Conservation (phyloP, 768 basidiomycete genomes). For the Imleria badia region DNA sequence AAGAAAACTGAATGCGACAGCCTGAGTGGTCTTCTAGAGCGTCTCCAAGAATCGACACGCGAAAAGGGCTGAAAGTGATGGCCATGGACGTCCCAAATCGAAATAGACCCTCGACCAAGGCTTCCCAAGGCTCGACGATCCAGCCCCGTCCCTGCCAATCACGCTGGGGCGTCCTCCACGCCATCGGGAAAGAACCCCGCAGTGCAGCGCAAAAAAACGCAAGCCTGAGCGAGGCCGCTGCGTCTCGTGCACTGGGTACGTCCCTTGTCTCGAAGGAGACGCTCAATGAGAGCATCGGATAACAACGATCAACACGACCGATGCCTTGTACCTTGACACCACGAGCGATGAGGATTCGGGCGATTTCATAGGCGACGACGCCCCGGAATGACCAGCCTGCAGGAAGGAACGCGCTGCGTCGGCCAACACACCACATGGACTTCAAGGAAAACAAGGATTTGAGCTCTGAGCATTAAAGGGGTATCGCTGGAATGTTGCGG, state of each 20-base stretch:
- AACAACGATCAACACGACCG: conserved; percentile 62
- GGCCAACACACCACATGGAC: background rate
- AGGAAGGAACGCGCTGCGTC: background rate
- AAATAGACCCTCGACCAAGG: too few relatives aligned
- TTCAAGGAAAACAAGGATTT: conserved; percentile 4
- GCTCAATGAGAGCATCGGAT: conserved; percentile 50
- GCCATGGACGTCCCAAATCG: too few relatives aligned
- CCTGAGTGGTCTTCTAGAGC: too few relatives aligned
- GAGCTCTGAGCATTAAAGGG: conserved; percentile 57
- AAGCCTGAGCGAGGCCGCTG: conserved; percentile 38
- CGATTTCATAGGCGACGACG: conserved; percentile 59
- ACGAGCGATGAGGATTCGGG: conserved; percentile 42
- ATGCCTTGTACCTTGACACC: conserved; percentile 50
- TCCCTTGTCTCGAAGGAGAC: conserved; percentile 36
- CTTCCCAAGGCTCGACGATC: conserved; percentile 49
- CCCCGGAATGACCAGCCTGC: conserved; percentile 3
- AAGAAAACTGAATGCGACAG: too few relatives aligned
- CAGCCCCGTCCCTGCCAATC: conserved; percentile 38
- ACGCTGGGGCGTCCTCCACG: conserved; percentile 41
- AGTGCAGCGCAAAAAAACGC: conserved; percentile 54
- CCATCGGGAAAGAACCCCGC: conserved; percentile 42
- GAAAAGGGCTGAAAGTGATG: too few relatives aligned
- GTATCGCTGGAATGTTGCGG: conserved; percentile 34
- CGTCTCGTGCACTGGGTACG: conserved; percentile 30
- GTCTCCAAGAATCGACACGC: too few relatives aligned